Evolutionary conservation across 208 protist genomes (phyloP), one percentile per base, ranked within the genome.

Genomic region (Leishmania braziliensis): DNA sequence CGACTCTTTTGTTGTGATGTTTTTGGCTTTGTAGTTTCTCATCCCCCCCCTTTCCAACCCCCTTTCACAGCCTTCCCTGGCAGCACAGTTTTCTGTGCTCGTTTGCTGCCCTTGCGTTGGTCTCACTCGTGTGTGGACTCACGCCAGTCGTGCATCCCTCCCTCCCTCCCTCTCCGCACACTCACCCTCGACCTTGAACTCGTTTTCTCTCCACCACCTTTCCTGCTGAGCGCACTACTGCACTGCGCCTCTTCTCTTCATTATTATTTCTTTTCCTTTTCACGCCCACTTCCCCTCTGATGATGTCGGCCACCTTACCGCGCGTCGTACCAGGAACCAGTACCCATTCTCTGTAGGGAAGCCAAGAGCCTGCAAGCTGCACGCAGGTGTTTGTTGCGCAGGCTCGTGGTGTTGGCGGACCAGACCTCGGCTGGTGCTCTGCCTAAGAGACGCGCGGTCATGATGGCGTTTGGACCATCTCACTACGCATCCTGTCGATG

Each of bases 211-310:
- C 26, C 26, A 33, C 26, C 23, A 66, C 23, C 60, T 66, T 66
- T 29, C 60, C n/a, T 70, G 48, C n/a, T 60, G 58, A 43, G 20
- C 36, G 26, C 36, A 43, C 36, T 29, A 26, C 36, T 74, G 23
- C 29, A 51, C 43, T 46, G 43, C 43, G 43, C 43, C 43, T 46
- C 43, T 46, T 46, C 43, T 46, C 39, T 43, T 43, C 39, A 43
- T 46, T 70, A 68, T 26, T 82, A 16, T 62, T 73, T 77, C 58
- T 75, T 80, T 63, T 33, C 80, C 18, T 77, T 72, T 75, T 63
- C 51, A 74, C 80, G 48, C 46, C 63, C 51, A 56, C 58, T 54
- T 33, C 75, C 51, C 73, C 78, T 81, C 62, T 78, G 63, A 58
- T 56, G 43, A 46, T 46, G 43, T 46, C 43, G 43, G 43, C 43